Evolutionary conservation across 2,329 filamentous ascomycete species (phyloP).

Genomic region (Colletotrichum tanaceti): DNA sequence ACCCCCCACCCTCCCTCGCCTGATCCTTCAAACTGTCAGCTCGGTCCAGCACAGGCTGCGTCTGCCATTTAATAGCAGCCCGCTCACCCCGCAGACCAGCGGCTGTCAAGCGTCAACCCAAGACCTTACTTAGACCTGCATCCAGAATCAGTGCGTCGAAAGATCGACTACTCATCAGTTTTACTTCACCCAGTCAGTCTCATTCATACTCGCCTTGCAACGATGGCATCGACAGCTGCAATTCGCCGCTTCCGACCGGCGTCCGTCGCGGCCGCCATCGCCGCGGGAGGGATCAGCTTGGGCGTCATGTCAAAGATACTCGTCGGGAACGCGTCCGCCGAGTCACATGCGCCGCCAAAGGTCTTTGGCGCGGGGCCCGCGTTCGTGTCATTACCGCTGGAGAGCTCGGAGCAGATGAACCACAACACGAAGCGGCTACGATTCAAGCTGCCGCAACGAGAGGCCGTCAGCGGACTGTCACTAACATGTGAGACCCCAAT

Average conservation of each 20-base stretch:
- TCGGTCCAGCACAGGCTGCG: neutral
- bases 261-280: conserved; percentile 44
- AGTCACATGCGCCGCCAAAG: conserved; percentile 28
- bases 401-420: conserved; percentile 82
- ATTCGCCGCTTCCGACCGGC: conserved; percentile 40
- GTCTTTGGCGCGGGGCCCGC: conserved; percentile 52
- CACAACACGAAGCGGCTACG: conserved; percentile 95
- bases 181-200: neutral
- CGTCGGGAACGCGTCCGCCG: conserved; percentile 40
- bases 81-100: neutral
- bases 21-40: conserved; percentile 10
- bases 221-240: conserved; percentile 25
- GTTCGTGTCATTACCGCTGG: conserved; percentile 83
- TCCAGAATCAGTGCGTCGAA: neutral
- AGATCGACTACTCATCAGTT: neutral
- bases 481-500: conserved; percentile 80
- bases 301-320: conserved; percentile 43
- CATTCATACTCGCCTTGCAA: neutral
- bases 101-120: neutral
- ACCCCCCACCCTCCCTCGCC: conserved; percentile 3
- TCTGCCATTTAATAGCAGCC: conserved; percentile 7
- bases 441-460: conserved; percentile 86
- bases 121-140: too few species aligned
- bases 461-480: conserved; percentile 84
- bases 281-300: conserved; percentile 26